Base-by-base conservation (phyloP, 805 yeast species). In the Candida succiphila region DNA sequence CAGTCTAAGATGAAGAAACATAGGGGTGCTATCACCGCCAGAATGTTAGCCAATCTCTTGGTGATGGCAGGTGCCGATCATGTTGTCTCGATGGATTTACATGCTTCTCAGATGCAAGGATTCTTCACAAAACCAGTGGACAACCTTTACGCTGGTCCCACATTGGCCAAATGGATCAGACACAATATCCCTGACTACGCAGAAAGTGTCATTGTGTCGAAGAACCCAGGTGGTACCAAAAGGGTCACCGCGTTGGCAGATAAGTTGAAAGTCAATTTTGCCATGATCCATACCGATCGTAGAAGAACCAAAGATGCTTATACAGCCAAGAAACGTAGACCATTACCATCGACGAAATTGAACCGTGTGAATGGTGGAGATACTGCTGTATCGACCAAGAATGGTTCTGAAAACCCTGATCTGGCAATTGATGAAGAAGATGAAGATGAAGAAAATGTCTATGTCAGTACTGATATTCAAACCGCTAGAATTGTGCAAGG, bases 51-150 rank as follows among this genome's bases (percentile, higher is more conserved):
- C 39, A 92, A 92, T 48, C 63, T 92, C 51, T 65, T 92, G 42
- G 77, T 87, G 37, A 94, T 92, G 94, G 97, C 98, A 4, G 99
- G 99, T 46, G 98, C 97, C 18, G 97, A 92, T 60, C 99, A 92
- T 59, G 94, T 92, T 37, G 89, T 92, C 26, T 85, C 96, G 3
- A 88, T 92, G 96, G 99, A 92, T 54, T 65, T 92, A 44, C 83
- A 76, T 48, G 98, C 99, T 19, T 78, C 95, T 24, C 99, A 92
- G 61, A 92, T 92, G 98, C 98, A 92, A 65, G 99, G 99, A 12
- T 92, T 92, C 54, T 92, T 92, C 65, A 73, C 94, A 23, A 88
- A 87, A 48, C 98, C 99, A 0, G 98, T 92, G 19, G 99, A 92
- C 58, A 92, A 92, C 58, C 64, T 92, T 39, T 87, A 86, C 51